Conservation (phyloP, 805 yeast species). For the Candida andamanensis region DNA sequence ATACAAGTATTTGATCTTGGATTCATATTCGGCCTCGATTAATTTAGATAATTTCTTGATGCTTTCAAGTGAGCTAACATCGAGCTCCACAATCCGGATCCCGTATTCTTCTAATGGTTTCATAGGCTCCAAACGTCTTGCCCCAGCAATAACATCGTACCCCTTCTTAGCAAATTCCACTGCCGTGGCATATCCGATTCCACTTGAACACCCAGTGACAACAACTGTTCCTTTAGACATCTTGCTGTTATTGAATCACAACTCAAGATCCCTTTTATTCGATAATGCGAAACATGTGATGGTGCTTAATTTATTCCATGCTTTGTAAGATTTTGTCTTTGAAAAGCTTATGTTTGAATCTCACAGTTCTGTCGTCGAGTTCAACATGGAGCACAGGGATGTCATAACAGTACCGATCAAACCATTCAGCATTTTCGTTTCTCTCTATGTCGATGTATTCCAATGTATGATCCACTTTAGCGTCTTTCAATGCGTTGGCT, state of each 20-base stretch:
- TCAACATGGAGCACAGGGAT: constrained; percentile 74
- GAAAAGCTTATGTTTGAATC: constrained; percentile 65
- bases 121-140: constrained; percentile 63
- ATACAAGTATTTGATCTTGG: constrained; percentile 51
- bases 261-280: no score
- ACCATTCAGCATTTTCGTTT: constrained; percentile 58
- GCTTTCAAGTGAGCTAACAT: constrained; percentile 50
- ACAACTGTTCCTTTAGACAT: constrained; percentile 9
- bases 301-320: no score
- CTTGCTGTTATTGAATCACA: neutral
- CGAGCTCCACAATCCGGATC: constrained; percentile 46
- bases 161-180: constrained; percentile 48
- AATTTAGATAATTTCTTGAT: constrained; percentile 39
- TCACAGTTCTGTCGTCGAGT: constrained; percentile 40
- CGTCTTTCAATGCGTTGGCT: constrained; percentile 32
- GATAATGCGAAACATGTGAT: no score
- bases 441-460: constrained; percentile 53
- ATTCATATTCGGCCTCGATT: constrained; percentile 40
- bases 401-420: constrained; percentile 69
- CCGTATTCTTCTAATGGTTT: constrained; percentile 43
- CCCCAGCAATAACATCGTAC: constrained; percentile 65
- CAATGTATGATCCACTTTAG: constrained; percentile 25
- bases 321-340: constrained; percentile 51
- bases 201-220: constrained; percentile 58
- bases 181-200: constrained; percentile 49